Evolutionary conservation across 257 asterid genomes (phyloP).

Genomic region (Nyctanthes arbortristis): DNA sequence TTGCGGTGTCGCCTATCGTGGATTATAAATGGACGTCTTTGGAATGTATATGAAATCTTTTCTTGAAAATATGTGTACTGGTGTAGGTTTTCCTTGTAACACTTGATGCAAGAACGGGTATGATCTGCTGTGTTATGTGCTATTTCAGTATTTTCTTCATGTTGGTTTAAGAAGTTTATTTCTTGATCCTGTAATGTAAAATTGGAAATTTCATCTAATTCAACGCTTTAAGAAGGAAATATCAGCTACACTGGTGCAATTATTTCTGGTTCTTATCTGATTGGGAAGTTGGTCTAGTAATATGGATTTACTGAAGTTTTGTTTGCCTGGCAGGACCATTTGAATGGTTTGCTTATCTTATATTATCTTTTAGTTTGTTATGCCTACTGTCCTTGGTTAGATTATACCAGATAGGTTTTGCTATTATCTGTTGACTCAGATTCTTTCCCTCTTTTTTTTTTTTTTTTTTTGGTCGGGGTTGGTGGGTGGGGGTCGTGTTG

Average conservation of each 20-base stretch:
- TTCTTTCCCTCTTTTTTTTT: neutral
- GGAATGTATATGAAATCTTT: slow-evolving; percentile 6
- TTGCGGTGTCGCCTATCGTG: neutral
- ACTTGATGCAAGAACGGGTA: slow-evolving; percentile 3
- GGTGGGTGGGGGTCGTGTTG: too few species aligned
- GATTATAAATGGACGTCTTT: slow-evolving; percentile 2
- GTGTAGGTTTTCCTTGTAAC: neutral
- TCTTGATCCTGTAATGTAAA: neutral
- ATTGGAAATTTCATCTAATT: neutral
- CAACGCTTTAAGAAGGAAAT: neutral
- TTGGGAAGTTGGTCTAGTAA: neutral
- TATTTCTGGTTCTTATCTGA: neutral
- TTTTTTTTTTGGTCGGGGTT: slow-evolving; percentile 20
- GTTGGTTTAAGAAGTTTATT: slow-evolving; percentile 1
- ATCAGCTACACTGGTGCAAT: neutral
- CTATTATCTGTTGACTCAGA: neutral
- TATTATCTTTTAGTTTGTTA: neutral
- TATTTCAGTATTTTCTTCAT: neutral
- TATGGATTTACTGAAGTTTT: neutral
- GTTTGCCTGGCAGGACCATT: neutral
- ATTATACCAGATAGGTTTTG: neutral
- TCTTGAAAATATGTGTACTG: neutral
- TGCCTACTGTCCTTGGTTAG: neutral
- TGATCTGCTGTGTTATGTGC: neutral
- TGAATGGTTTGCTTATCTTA: neutral